Evolutionary conservation across 208 protist genomes (phyloP).

Genomic region (Leishmania amazonensis): DNA sequence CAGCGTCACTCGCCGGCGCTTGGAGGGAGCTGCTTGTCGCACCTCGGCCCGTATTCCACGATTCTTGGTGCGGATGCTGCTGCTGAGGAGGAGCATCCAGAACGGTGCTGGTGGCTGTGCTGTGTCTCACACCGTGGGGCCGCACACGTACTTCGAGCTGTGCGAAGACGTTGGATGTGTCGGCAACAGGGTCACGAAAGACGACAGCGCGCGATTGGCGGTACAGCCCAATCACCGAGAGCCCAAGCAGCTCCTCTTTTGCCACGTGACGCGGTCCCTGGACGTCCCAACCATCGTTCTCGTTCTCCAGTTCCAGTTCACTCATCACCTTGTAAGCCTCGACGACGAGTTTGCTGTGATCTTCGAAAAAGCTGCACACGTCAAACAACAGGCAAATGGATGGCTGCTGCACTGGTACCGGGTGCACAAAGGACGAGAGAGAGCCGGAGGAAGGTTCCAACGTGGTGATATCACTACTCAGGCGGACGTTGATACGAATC

Average conservation of each 20-base stretch:
- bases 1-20: conserved; percentile 7
- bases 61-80: background rate
- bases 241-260: conserved; percentile 71
- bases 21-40: background rate
- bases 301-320: conserved; percentile 22
- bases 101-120: background rate
- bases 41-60: background rate
- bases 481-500: conserved; percentile 74
- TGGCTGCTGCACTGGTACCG: conserved; percentile 64
- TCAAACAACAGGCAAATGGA: conserved; percentile 72
- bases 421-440: conserved; percentile 86
- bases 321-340: conserved; percentile 74
- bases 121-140: background rate
- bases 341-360: conserved; percentile 74
- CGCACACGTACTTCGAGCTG: conserved; percentile 28
- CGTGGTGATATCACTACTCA: conserved; percentile 80
- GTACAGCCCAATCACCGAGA: conserved; percentile 79
- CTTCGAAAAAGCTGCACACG: conserved; percentile 65
- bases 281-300: conserved; percentile 14
- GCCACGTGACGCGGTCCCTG: conserved; percentile 54
- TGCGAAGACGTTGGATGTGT: conserved; percentile 44
- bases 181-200: conserved; percentile 63
- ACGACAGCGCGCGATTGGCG: conserved; percentile 66
- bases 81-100: background rate
- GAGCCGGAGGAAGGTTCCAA: conserved; percentile 62